Conservation (phyloP, 768 basidiomycete species). For the Wakefieldia striispora region DNA sequence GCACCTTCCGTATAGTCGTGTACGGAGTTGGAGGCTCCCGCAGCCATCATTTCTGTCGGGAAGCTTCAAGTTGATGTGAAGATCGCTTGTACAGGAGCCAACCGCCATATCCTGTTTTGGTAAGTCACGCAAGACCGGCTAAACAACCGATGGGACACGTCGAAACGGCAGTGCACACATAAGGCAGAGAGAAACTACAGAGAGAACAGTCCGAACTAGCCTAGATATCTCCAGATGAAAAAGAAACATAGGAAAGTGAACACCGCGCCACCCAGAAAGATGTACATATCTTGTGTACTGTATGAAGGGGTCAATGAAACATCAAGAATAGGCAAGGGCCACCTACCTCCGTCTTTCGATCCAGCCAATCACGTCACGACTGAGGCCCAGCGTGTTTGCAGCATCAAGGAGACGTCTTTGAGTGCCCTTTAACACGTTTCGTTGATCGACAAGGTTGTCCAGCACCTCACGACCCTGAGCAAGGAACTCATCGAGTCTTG, state of each 20-base stretch:
- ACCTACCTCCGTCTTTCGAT: conserved; percentile 88
- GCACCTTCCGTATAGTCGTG: conserved; percentile 88
- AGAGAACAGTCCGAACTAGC: conserved; percentile 32
- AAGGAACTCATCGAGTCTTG: conserved; percentile 83
- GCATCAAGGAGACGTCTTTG: conserved; percentile 81
- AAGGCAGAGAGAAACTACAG: background rate
- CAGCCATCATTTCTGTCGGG: conserved; percentile 14
- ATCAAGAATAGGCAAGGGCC: background rate
- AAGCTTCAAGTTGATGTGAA: background rate
- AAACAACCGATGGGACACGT: background rate
- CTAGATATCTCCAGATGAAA: conserved; percentile 89
- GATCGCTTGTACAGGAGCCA: too few species aligned
- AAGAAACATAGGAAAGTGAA: conserved; percentile 94
- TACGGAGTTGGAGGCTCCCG: conserved; percentile 11
- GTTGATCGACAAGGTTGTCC: conserved; percentile 90
- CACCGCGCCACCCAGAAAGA: conserved; percentile 81
- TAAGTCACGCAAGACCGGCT: background rate
- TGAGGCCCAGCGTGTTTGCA: conserved; percentile 92
- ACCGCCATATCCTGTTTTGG: conserved; percentile 11
- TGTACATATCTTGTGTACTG: conserved; percentile 94
- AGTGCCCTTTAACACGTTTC: conserved; percentile 94
- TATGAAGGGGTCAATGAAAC: conserved; percentile 9
- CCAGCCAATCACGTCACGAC: conserved; percentile 94
- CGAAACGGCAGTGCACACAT: background rate
- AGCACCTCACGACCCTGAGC: conserved; percentile 90